A percentile compares a stretch with the other conserved stretches of the same genome.
Conservation (phyloP, 2,329 filamentous ascomycete species). For the Penicillium sp. region DNA sequence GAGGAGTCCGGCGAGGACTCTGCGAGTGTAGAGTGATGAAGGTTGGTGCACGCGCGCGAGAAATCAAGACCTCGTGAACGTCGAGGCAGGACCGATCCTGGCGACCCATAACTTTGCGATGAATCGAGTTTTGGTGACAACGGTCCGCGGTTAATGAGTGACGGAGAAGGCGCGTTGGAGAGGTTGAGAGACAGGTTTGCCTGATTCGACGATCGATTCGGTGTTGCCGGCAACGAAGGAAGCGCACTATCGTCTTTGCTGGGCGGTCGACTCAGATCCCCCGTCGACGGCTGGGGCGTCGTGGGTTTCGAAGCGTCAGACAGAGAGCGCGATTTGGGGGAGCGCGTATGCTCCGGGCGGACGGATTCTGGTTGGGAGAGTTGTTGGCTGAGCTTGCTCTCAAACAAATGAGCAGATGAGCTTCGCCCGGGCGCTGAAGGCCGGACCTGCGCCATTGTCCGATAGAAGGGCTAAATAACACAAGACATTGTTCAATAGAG, state of each 20-base stretch:
- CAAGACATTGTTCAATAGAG: neutral
- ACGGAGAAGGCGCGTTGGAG: slow-evolving; percentile 47
- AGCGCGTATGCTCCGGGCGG: slow-evolving; percentile 17
- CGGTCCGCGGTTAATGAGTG: slow-evolving; percentile 60
- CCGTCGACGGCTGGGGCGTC: slow-evolving; percentile 59
- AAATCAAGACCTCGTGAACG: slow-evolving; percentile 90
- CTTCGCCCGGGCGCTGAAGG: slow-evolving; percentile 22
- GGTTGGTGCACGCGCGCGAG: slow-evolving; percentile 84
- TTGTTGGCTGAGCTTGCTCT: slow-evolving; percentile 40
- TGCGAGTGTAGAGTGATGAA: slow-evolving; percentile 92
- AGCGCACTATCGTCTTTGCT: slow-evolving; percentile 68
- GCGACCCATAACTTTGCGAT: slow-evolving; percentile 80
- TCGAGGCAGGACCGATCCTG: slow-evolving; percentile 81
- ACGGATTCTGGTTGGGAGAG: slow-evolving; percentile 28
- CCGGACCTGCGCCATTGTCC: slow-evolving; percentile 21
- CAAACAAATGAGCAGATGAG: slow-evolving; percentile 24
- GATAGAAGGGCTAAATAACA: slow-evolving; percentile 2
- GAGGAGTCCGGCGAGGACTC: slow-evolving; percentile 90
- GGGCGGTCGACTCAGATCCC: slow-evolving; percentile 50
- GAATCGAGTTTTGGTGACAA: slow-evolving; percentile 84
- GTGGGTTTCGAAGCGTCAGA: slow-evolving; percentile 63
- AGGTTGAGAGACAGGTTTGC: slow-evolving; percentile 70
- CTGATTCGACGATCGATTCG: slow-evolving; percentile 63
- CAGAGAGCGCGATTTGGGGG: slow-evolving; percentile 60
- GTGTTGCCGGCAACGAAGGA: slow-evolving; percentile 61